Base-by-base conservation (phyloP, 1,139 yeast species). In the Yamadazyma oceani region DNA sequence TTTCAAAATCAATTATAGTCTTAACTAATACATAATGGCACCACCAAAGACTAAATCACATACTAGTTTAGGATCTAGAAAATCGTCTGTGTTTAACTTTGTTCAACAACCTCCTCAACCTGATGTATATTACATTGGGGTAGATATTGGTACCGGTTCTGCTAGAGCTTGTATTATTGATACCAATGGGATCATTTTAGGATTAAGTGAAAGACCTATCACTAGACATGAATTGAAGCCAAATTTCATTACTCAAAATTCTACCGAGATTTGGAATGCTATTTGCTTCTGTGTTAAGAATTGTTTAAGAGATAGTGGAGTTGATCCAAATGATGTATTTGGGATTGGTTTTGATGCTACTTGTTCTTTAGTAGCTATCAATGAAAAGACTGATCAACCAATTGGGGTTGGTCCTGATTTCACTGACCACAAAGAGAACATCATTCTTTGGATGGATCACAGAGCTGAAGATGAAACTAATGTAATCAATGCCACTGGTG, bases 331-430 rank as follows among this genome's bases (percentile, higher is more conserved):
- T 4, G 70, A 72, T 16, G 84, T 92, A 26, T 76, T 75, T 52
- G 98, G 97, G 41, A 79, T 92, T 48, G 97, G 97, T 1, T 92
- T 90, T 53, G 98, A 92, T 62, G 98, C 97, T 22, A 92, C 98
- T 17, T 92, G 98, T 62, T 92, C 97, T 1, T 70, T 92, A 44
- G 96, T 89, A 17, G 96, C 82, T 1, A 68, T 90, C 32, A 72
- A 80, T 41, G 86, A 84, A 47, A 60, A 69, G 15, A 68, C 75
- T 28, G 89, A 85, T 53, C 60, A 69, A 34, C 96, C 96, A 3
- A 75, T 86, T 32, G 88, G 85, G 0, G 97, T 90, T 12, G 98
- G 98, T 11, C 98, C 98, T 1, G 87, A 90, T 55, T 92, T 87
- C 58, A 49, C 64, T 28, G 82, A 87, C 53, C 51, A 68, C 29